Evolutionary conservation across 306 rosid species (phyloP).

Genomic region (Herpetospermum pedunculosum): DNA sequence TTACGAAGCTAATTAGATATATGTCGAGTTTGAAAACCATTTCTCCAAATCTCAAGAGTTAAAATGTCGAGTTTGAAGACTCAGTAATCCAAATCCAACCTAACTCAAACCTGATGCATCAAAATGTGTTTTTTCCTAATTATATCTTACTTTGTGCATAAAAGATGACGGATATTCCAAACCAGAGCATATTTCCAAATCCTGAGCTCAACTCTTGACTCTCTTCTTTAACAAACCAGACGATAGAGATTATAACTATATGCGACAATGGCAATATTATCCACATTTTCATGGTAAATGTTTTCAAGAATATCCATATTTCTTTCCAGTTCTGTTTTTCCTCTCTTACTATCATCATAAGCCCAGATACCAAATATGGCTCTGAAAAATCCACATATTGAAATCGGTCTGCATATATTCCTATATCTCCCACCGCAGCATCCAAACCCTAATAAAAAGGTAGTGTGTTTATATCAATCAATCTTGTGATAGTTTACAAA

Average conservation of each 20-base stretch:
- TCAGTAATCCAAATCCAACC: no score
- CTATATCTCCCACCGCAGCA: constrained; percentile 55
- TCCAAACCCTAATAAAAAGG: constrained; percentile 15
- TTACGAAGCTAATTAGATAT: no score
- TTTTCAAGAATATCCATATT: constrained; percentile 28
- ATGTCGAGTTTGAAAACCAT: no score
- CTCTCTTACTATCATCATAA: constrained; percentile 34
- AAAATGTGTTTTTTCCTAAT: no score
- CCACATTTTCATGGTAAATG: constrained; percentile 46
- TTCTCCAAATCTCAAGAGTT: no score
- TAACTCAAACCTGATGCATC: no score
- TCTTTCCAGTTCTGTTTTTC: constrained; percentile 20
- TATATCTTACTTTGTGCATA: constrained; percentile 38
- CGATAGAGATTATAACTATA: constrained; percentile 27
- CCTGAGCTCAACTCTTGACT: constrained; percentile 15
- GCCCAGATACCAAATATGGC: constrained; percentile 36
- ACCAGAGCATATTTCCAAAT: constrained; percentile 45
- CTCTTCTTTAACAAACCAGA: constrained; percentile 39
- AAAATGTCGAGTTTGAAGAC: no score
- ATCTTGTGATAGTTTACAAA: no score
- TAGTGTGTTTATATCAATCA: background rate
- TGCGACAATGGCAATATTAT: constrained; percentile 24
- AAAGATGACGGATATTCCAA: constrained; percentile 34
- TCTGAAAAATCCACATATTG: constrained; percentile 31
- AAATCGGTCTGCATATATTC: constrained; percentile 31